Percentiles rank a stretch among this genome's conserved stretches.
phyloP scores from a whole-genome alignment of 2,329 filamentous ascomycete species.

The Penicillium sp. region DNA sequence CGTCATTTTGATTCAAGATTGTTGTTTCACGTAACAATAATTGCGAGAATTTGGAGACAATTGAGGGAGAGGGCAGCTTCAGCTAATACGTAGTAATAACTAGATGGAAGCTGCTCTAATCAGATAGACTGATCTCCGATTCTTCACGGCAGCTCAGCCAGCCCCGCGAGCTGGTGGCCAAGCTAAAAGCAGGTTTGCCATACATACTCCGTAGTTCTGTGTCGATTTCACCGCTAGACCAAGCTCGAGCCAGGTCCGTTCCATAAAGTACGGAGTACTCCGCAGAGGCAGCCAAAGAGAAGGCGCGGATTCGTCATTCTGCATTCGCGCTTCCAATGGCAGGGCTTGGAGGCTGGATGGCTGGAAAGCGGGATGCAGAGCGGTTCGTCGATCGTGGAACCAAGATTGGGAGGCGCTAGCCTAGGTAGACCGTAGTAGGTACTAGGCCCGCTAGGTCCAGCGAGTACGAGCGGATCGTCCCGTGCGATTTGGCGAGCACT shows the following conservation, averaged over 20 bases:
- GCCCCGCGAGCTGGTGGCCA: neutral
- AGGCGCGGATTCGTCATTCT: constrained; percentile 1
- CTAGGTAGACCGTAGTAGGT: too few relatives aligned
- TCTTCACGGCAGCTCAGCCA: constrained; percentile 6
- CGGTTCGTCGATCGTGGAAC: constrained; percentile 13
- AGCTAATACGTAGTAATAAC: neutral
- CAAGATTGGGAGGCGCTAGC: constrained; percentile 13
- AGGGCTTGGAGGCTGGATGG: neutral
- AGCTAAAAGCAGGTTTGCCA: constrained; percentile 2
- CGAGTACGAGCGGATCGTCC: constrained; percentile 4
- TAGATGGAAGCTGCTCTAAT: too few relatives aligned
- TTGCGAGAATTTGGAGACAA: neutral
- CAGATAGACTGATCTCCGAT: neutral
- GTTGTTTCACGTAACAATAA: neutral
- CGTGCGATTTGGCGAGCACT: constrained; percentile 5
- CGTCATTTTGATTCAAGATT: constrained; percentile 30
- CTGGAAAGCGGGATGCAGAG: constrained; percentile 2
- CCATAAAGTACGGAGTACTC: neutral
- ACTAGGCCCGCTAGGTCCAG: neutral
- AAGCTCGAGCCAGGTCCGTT: neutral
- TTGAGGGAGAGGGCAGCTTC: neutral
- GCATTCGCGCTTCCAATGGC: neutral
- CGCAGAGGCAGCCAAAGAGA: neutral
- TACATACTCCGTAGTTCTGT: too few relatives aligned
- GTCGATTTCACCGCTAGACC: constrained; percentile 12